Percentiles rank a stretch among this genome's conserved stretches.
Conservation (phyloP, 257 asterid species). For the Verbena officinalis region DNA sequence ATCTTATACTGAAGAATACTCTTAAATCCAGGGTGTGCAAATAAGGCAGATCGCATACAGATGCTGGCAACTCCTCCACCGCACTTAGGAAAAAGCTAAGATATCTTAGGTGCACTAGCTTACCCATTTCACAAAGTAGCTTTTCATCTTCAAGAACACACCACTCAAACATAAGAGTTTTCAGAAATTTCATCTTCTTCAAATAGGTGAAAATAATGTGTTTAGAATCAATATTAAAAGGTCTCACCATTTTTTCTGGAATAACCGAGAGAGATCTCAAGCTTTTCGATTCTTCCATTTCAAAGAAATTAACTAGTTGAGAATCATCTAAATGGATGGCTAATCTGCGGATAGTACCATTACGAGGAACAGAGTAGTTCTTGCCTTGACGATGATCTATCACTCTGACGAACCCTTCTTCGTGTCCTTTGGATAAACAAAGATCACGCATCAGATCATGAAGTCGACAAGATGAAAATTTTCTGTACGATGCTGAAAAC, state of each 20-base stretch:
- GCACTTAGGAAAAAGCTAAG: not conserved
- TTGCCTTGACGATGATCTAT: not conserved
- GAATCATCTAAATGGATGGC: not conserved
- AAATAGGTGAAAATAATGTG: not conserved
- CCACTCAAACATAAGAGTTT: not conserved
- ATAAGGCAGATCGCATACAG: not conserved
- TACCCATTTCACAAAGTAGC: not conserved
- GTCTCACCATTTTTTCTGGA: fast-evolving
- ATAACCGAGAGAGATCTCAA: constrained; percentile 1
- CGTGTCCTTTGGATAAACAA: constrained; percentile 26
- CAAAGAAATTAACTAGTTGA: too few relatives aligned
- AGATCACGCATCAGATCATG: constrained; percentile 35
- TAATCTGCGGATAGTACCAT: not conserved
- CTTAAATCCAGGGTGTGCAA: constrained; percentile 13
- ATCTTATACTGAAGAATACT: fast-evolving
- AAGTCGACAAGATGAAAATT: constrained; percentile 9
- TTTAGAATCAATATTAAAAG: not conserved
- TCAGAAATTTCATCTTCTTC: not conserved
- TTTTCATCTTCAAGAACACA: not conserved
- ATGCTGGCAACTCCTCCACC: constrained; percentile 7
- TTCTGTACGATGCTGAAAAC: not conserved
- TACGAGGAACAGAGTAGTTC: not conserved
- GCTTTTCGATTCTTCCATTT: not conserved
- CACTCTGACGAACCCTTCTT: constrained; percentile 10
- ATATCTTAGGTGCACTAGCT: constrained; percentile 23